Evolutionary conservation across 106 monocot genomes (phyloP).

Genomic region (Apostasia ramifera): DNA sequence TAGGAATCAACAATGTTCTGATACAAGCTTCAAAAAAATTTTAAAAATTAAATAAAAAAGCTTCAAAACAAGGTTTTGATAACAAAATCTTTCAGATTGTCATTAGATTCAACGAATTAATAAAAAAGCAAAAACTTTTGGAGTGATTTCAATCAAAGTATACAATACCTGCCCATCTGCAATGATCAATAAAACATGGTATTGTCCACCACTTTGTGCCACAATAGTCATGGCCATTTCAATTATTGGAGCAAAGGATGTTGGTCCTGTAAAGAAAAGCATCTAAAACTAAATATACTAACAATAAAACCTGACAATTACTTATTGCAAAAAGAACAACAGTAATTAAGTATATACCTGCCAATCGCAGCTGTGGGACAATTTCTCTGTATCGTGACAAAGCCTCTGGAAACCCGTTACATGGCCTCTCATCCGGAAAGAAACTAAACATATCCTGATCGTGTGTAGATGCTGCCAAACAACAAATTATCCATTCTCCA

Average conservation of each 20-base stretch:
- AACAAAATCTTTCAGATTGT: no score
- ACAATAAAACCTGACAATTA: not conserved
- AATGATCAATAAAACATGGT: slow-evolving; percentile 86
- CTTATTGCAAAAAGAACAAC: not conserved
- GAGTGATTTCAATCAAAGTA: not conserved
- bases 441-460: slow-evolving; percentile 59
- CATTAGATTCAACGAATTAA: not conserved
- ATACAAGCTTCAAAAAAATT: no score
- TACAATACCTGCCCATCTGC: slow-evolving; percentile 79
- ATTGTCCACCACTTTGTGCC: slow-evolving; percentile 64
- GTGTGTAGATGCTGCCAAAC: slow-evolving; percentile 49
- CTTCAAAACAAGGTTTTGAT: no score
- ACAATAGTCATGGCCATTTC: slow-evolving; percentile 74
- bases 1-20: no score
- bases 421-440: slow-evolving; percentile 34
- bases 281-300: not conserved
- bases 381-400: slow-evolving; percentile 44
- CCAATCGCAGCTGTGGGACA: slow-evolving; percentile 28
- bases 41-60: no score
- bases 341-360: slow-evolving; percentile 22
- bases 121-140: not conserved
- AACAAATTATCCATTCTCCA: not conserved
- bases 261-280: slow-evolving; percentile 40
- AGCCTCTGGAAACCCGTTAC: slow-evolving; percentile 46
- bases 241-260: slow-evolving; percentile 83